phyloP scores from a whole-genome alignment of 352 stramenopile species.

The Globisporangium apiculatum region DNA sequence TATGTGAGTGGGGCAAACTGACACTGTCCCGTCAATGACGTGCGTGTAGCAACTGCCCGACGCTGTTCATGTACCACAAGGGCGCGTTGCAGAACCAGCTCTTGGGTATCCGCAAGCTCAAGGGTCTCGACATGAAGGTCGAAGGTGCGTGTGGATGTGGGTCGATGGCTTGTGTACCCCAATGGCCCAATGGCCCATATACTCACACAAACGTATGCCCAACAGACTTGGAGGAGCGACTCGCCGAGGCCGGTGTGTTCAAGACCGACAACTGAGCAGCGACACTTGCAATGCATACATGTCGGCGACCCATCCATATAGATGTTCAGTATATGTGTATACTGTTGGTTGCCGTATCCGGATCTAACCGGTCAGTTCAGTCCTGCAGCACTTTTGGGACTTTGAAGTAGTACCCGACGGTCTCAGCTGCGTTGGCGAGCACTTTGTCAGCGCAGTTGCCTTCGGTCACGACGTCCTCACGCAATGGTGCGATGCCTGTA shows the following conservation, averaged over 20 bases:
- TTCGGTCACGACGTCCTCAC: constrained; percentile 71
- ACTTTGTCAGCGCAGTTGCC: constrained; percentile 66
- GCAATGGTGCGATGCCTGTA: constrained; percentile 40
- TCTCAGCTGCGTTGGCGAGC: constrained; percentile 69
- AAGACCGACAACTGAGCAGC: constrained; percentile 17
- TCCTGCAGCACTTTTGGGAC: constrained; percentile 84
- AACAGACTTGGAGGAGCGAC: constrained; percentile 81
- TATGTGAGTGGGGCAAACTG: not conserved
- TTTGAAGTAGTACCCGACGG: constrained; percentile 80
- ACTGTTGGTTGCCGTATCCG: too few species aligned
- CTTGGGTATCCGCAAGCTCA: constrained; percentile 83
- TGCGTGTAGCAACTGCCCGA: constrained; percentile 77
- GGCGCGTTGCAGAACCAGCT: constrained; percentile 86
- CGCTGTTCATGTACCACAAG: constrained; percentile 92
- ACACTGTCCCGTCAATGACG: not conserved
- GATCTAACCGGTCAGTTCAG: constrained; percentile 17
- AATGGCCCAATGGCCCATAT: not conserved
- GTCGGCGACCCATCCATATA: not conserved
- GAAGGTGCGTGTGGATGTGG: constrained; percentile 32
- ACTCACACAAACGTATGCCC: not conserved
- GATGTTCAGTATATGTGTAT: too few species aligned
- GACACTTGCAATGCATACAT: too few species aligned
- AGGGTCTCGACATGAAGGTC: constrained; percentile 81
- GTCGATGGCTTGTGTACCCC: too few species aligned
- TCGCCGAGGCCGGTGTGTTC: constrained; percentile 78